These are phyloP conservation scores for Aspergillus amoenus DNA, from an alignment of 2,329 filamentous ascomycete species.

Conservation along the genomic window DNA sequence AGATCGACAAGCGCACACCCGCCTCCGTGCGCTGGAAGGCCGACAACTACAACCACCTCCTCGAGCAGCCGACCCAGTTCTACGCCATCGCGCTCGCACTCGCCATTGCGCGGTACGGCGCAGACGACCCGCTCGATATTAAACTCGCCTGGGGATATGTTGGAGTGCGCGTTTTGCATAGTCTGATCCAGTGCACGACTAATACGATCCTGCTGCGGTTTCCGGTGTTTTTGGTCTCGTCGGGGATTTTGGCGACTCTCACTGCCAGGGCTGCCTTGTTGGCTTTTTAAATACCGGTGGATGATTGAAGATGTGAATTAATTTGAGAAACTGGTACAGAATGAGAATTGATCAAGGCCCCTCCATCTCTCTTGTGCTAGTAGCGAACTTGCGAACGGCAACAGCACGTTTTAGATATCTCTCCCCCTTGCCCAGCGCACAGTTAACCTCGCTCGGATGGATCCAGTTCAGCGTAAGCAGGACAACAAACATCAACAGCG, in stretches of 20 bases:
- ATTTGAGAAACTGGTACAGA: not conserved
- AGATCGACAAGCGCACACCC: slow-evolving; percentile 29
- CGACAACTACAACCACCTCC: slow-evolving; percentile 47
- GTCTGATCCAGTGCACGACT: slow-evolving; percentile 37
- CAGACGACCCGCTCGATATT: slow-evolving; percentile 24
- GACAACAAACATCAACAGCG: slow-evolving; percentile 29
- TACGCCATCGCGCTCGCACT: slow-evolving; percentile 42
- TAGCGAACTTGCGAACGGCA: slow-evolving; percentile 14
- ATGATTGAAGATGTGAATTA: no score
- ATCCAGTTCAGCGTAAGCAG: slow-evolving; percentile 23
- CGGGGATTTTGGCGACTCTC: slow-evolving; percentile 31
- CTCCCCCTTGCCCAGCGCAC: slow-evolving; percentile 13
- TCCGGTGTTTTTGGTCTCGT: slow-evolving; percentile 32
- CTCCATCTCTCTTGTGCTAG: slow-evolving; percentile 3
- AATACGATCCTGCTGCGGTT: slow-evolving; percentile 41
- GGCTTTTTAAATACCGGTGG: slow-evolving; percentile 12
- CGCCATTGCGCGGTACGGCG: slow-evolving; percentile 24
- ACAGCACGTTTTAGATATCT: slow-evolving; percentile 13
- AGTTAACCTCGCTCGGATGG: slow-evolving; percentile 27
- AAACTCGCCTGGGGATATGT: slow-evolving; percentile 46
- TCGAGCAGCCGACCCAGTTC: slow-evolving; percentile 48
- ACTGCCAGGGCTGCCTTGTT: slow-evolving; percentile 21
- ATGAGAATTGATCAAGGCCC: not conserved
- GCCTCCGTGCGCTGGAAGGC: slow-evolving; percentile 34
- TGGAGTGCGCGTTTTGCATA: slow-evolving; percentile 40